Conservation (phyloP, 148 eudicot species). For the Drosera capensis region DNA sequence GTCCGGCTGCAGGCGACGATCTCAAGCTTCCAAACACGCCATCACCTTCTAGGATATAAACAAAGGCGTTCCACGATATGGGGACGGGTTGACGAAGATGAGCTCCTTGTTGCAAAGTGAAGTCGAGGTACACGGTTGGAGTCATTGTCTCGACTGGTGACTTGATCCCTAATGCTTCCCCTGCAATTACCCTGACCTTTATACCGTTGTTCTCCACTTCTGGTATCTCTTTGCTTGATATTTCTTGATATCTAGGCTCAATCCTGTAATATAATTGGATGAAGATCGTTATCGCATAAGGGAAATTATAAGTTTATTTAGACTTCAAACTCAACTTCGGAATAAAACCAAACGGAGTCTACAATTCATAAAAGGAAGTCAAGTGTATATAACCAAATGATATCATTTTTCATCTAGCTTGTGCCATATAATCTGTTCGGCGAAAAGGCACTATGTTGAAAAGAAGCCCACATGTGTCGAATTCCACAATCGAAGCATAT, state of each 20-base stretch:
- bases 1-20: slow-evolving; percentile 25
- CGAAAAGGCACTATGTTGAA: too few species aligned
- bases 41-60: slow-evolving; percentile 66
- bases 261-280: slow-evolving; percentile 23
- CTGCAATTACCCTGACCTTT: slow-evolving; percentile 65
- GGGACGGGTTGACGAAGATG: slow-evolving; percentile 48
- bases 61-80: slow-evolving; percentile 51
- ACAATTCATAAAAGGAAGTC: too few species aligned
- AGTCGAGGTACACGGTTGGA: slow-evolving; percentile 71
- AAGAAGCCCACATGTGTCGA: too few species aligned
- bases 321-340: too few species aligned
- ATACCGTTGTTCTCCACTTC: slow-evolving; percentile 43
- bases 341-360: too few species aligned
- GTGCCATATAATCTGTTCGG: too few species aligned
- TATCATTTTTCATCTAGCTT: too few species aligned
- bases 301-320: too few species aligned
- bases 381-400: too few species aligned
- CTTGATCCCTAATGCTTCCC: slow-evolving; percentile 56
- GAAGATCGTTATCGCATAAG: too few species aligned
- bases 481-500: too few species aligned
- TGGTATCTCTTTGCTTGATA: slow-evolving; percentile 35
- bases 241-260: slow-evolving; percentile 81
- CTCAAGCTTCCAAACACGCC: slow-evolving; percentile 53
- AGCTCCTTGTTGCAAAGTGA: slow-evolving; percentile 55
- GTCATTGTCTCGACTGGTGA: slow-evolving; percentile 58